These are phyloP conservation scores for Meyerozyma elateridarum DNA, from an alignment of 1,139 yeast genomes.

Conservation along the genomic window DNA sequence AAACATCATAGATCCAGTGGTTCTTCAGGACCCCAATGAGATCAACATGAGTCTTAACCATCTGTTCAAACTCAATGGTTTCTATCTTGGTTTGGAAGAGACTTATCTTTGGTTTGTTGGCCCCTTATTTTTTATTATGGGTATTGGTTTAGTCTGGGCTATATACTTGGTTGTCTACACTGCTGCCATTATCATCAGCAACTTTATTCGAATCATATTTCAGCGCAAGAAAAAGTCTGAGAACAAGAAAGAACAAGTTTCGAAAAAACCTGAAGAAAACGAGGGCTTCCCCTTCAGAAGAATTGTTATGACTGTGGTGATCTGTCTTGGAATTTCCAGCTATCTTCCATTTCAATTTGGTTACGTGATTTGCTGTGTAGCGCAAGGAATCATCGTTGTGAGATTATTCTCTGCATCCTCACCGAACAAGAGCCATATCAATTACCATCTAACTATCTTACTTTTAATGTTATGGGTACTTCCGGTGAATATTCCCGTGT, in stretches of 20 bases:
- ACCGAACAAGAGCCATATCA: constrained; percentile 23
- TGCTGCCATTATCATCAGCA: constrained; percentile 10
- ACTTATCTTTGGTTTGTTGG: constrained; percentile 54
- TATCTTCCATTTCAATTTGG: constrained; percentile 81
- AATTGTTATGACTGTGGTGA: constrained; percentile 6
- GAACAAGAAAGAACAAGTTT: background rate
- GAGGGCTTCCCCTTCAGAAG: no score
- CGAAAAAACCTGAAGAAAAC: background rate
- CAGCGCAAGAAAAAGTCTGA: background rate
- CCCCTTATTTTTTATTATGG: constrained; percentile 48
- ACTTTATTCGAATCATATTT: constrained; percentile 1
- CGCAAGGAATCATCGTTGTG: constrained; percentile 48
- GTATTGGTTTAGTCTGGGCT: constrained; percentile 23
- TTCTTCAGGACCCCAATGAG: constrained; percentile 34
- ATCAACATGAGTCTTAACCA: constrained; percentile 22
- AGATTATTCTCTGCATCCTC: constrained; percentile 15
- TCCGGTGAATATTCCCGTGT: constrained; percentile 64
- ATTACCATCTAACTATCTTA: constrained; percentile 52
- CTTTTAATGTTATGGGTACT: constrained; percentile 62
- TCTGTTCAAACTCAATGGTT: constrained; percentile 30
- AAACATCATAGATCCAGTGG: constrained; percentile 54
- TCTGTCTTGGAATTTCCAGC: constrained; percentile 36
- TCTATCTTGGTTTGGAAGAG: constrained; percentile 67
- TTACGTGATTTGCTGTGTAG: constrained; percentile 51
- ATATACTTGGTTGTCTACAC: constrained; percentile 11